Evolutionary conservation across 768 basidiomycete species (phyloP).

Genomic region (Lactarius trivialis): DNA sequence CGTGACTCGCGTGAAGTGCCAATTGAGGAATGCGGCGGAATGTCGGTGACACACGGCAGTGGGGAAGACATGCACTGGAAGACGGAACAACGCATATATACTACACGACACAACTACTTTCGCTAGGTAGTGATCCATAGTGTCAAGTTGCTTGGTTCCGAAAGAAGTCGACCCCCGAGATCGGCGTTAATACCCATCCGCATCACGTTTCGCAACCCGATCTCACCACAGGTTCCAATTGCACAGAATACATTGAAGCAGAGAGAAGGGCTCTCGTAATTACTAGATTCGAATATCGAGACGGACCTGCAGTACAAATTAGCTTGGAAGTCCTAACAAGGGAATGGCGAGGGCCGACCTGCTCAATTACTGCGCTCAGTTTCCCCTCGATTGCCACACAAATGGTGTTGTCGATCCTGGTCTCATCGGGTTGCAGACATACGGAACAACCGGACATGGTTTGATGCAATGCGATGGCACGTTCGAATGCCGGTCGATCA

Average conservation of each 20-base stretch:
- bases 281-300: background rate
- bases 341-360: background rate
- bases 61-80: too few relatives aligned
- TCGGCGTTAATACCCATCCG: too few relatives aligned
- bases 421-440: background rate
- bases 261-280: background rate
- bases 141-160: too few relatives aligned
- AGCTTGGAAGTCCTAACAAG: background rate
- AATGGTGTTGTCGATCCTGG: background rate
- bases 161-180: background rate
- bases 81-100: too few relatives aligned
- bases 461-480: background rate
- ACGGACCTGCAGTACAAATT: background rate
- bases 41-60: too few relatives aligned
- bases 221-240: background rate
- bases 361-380: background rate
- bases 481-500: constrained; percentile 7
- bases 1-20: too few relatives aligned
- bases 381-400: background rate
- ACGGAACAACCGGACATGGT: background rate
- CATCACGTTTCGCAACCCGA: background rate
- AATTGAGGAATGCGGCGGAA: too few relatives aligned
- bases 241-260: background rate
- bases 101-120: too few relatives aligned
- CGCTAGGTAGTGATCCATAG: too few relatives aligned